phyloP scores from a whole-genome alignment of 2,329 filamentous ascomycete genomes.

The Botrytis tulipae region DNA sequence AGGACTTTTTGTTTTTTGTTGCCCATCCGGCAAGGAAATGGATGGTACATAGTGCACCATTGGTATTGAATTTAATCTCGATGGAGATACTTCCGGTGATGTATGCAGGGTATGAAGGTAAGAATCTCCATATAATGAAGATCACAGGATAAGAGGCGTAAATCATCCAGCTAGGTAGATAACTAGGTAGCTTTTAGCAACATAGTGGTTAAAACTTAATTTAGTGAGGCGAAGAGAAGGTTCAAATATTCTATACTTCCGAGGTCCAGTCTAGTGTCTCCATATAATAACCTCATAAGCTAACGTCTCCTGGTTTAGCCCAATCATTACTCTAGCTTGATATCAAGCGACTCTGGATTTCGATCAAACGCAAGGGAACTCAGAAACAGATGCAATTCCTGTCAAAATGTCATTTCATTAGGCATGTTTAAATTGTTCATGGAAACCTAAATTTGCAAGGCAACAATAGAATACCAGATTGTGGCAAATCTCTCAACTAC shows the following conservation, averaged over 20 bases:
- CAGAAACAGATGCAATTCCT: neutral
- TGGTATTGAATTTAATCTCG: neutral
- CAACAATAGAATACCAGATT: neutral
- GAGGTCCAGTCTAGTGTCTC: neutral
- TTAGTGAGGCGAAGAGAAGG: neutral
- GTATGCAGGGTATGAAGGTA: neutral
- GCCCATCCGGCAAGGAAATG: neutral
- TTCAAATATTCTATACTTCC: neutral
- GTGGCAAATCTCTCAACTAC: neutral
- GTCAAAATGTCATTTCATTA: neutral
- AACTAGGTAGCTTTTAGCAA: neutral
- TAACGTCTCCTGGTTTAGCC: neutral
- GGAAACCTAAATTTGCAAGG: neutral
- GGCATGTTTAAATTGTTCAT: neutral
- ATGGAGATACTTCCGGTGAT: neutral
- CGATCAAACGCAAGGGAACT: neutral
- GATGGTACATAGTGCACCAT: neutral
- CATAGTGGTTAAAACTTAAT: neutral
- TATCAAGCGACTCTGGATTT: neutral
- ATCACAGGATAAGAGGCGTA: neutral
- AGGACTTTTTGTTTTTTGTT: neutral
- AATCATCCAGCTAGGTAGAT: neutral
- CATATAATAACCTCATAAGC: neutral
- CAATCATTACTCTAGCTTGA: neutral
- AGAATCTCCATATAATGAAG: neutral